These are phyloP conservation scores for Ziziphus jujuba DNA, from an alignment of 306 rosid genomes.

Conservation along the genomic window DNA sequence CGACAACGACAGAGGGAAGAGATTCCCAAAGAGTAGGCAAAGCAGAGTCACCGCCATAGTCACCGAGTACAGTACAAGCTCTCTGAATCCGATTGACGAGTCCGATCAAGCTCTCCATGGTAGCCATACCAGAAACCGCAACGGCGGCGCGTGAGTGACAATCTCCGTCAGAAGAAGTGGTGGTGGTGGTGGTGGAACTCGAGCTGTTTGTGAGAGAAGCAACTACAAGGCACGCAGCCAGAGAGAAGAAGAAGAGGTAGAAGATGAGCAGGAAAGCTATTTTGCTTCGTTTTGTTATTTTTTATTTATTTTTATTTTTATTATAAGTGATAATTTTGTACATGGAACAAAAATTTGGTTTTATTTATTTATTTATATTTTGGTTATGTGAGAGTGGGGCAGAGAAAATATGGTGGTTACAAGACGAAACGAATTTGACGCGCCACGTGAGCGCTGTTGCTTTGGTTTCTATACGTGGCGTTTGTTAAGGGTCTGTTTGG, in stretches of 20 bases:
- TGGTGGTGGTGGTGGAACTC: too few species aligned
- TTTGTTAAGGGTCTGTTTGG: neutral
- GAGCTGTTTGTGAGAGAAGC: neutral
- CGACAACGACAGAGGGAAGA: constrained; percentile 47
- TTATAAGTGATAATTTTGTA: neutral
- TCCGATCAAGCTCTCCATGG: constrained; percentile 40
- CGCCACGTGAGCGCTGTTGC: constrained; percentile 23
- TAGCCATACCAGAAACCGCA: constrained; percentile 18
- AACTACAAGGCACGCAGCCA: constrained; percentile 10
- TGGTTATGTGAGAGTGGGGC: neutral
- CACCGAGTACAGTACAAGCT: constrained; percentile 40
- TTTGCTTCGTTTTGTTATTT: neutral
- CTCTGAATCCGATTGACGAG: constrained; percentile 42
- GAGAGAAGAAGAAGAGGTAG: constrained; percentile 14
- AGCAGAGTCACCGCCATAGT: constrained; percentile 38
- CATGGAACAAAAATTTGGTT: neutral
- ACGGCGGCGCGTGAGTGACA: neutral
- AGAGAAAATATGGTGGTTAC: neutral
- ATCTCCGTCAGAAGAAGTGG: neutral
- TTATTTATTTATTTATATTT: too few species aligned
- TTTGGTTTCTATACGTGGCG: neutral
- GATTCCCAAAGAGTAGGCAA: constrained; percentile 45
- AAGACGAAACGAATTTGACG: neutral
- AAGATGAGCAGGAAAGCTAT: constrained; percentile 22
- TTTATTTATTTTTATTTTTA: neutral